Conservation (phyloP, 2,329 filamentous ascomycete genomes). For the Diaporthe amygdali region DNA sequence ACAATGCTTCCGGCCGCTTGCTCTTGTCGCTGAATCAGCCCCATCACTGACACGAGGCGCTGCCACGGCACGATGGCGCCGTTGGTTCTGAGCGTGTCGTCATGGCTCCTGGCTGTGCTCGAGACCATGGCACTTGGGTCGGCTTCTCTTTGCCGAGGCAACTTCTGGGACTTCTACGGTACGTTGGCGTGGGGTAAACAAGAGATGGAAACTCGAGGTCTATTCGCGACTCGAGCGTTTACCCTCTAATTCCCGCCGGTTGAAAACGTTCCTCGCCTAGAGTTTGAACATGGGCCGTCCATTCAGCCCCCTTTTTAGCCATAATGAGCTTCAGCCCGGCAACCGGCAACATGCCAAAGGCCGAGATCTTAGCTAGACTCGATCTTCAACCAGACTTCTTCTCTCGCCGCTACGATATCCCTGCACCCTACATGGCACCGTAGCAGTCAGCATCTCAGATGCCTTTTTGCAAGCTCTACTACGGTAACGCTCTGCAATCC, state of each 20-base stretch:
- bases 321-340: neutral
- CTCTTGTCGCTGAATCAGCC: neutral
- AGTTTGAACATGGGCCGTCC: neutral
- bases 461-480: neutral
- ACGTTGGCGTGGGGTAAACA: neutral
- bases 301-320: slow-evolving; percentile 9
- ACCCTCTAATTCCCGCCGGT: neutral
- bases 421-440: neutral
- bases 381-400: slow-evolving; percentile 11
- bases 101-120: neutral
- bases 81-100: neutral
- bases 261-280: neutral
- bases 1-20: neutral
- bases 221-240: neutral
- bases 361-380: neutral
- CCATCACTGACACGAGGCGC: neutral
- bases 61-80: neutral
- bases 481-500: slow-evolving; percentile 7
- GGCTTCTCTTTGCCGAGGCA: neutral
- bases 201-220: neutral
- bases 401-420: neutral
- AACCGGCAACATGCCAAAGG: neutral
- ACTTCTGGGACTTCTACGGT: neutral
- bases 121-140: neutral
- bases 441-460: slow-evolving; percentile 14